Evolutionary conservation across 352 stramenopile species (phyloP).

Genomic region (Globisporangium paroecandrum): DNA sequence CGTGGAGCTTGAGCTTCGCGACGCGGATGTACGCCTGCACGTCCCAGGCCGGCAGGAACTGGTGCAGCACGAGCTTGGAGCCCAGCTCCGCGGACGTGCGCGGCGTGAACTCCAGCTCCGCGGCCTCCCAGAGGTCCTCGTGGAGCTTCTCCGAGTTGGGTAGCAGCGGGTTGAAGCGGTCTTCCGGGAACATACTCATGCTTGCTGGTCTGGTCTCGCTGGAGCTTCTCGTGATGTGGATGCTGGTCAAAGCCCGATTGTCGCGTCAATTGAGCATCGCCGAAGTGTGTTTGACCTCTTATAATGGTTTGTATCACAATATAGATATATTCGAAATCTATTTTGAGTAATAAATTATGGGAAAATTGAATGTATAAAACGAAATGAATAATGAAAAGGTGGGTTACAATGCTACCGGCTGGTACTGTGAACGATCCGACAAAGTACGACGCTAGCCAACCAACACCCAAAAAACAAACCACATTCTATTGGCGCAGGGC

Average conservation of each 20-base stretch:
- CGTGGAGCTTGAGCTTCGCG: slow-evolving; percentile 66
- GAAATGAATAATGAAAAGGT: background rate
- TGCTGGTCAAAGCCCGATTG: slow-evolving; percentile 10
- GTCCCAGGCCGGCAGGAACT: slow-evolving; percentile 83
- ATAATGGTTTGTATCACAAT: background rate
- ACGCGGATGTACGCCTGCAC: slow-evolving; percentile 84
- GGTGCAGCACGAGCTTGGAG: slow-evolving; percentile 68
- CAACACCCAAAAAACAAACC: background rate
- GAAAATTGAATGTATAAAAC: background rate
- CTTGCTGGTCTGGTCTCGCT: background rate
- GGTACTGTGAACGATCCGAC: background rate
- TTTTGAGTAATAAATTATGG: too few species aligned
- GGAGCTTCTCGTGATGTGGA: slow-evolving; percentile 2
- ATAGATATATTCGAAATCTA: background rate
- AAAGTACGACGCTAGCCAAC: slow-evolving; percentile 18
- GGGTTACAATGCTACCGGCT: background rate
- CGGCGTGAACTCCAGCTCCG: slow-evolving; percentile 52
- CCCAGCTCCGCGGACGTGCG: slow-evolving; percentile 70
- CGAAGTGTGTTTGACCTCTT: background rate
- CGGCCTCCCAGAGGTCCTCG: slow-evolving; percentile 50
- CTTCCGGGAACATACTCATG: slow-evolving; percentile 63
- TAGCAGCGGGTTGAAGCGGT: slow-evolving; percentile 78
- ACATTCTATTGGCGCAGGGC: slow-evolving; percentile 18
- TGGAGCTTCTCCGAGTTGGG: slow-evolving; percentile 69
- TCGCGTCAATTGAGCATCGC: background rate